A percentile compares a stretch with the other conserved stretches of the same genome.
Evolutionary conservation across 768 basidiomycete species (phyloP).

Genomic region (Termitomyces sp.): DNA sequence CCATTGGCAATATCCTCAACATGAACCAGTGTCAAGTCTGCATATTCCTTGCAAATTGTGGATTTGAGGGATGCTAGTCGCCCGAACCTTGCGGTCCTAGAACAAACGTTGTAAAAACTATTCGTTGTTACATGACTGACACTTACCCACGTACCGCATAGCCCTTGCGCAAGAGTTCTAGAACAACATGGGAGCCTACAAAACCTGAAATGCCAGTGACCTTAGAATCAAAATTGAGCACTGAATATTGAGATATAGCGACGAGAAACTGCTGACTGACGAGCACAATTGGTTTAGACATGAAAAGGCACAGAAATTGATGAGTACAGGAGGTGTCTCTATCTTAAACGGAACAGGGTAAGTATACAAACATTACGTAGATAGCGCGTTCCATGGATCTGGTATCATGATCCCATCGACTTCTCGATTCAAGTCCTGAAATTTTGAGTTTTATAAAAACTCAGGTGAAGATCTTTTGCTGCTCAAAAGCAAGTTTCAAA

Average conservation of each 20-base stretch:
- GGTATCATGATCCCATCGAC: background rate
- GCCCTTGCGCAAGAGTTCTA: constrained; percentile 8
- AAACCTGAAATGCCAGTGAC: constrained; percentile 17
- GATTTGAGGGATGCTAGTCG: constrained; percentile 2
- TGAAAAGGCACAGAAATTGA: background rate
- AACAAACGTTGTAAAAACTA: background rate
- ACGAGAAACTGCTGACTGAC: background rate
- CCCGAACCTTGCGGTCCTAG: constrained; percentile 6
- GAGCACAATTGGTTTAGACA: background rate
- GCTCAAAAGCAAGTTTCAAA: background rate
- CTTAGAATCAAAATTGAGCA: background rate
- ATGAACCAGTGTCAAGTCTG: constrained; percentile 4
- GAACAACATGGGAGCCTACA: constrained; percentile 13
- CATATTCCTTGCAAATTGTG: constrained; percentile 1
- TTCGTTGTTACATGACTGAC: background rate
- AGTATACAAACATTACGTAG: background rate
- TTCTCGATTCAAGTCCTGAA: too few species aligned
- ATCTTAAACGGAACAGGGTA: background rate
- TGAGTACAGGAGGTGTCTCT: background rate
- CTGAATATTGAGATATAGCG: background rate
- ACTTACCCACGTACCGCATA: constrained; percentile 16
- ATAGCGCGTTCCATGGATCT: background rate
- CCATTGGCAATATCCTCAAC: constrained; percentile 11
- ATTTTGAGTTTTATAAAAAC: too few species aligned
- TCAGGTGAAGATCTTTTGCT: background rate